phyloP scores from a whole-genome alignment of 2,329 filamentous ascomycete species.

The Phaeosphaeriaceae sp. region DNA sequence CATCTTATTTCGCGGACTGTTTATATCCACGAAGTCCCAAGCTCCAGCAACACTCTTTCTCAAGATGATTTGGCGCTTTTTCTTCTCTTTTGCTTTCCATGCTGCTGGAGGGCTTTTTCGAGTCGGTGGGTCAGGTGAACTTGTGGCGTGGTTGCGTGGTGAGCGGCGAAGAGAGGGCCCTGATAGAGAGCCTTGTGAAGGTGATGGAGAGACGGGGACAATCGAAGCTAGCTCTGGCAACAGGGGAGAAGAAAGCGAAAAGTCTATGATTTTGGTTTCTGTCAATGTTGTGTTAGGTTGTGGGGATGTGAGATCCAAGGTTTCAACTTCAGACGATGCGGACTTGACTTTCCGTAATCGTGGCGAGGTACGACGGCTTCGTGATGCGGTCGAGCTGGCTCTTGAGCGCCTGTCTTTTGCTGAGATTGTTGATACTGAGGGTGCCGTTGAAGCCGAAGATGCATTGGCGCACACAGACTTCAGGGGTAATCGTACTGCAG shows the following conservation, averaged over 20 bases:
- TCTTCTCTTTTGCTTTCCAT: slow-evolving; percentile 39
- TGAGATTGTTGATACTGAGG: slow-evolving; percentile 13
- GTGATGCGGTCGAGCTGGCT: slow-evolving; percentile 3
- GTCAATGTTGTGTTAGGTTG: neutral
- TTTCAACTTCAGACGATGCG: slow-evolving; percentile 24
- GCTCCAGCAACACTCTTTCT: slow-evolving; percentile 40
- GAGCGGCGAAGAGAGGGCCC: slow-evolving; percentile 23
- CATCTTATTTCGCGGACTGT: slow-evolving; percentile 18
- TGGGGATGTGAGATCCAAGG: slow-evolving; percentile 32
- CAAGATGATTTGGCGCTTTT: slow-evolving; percentile 40
- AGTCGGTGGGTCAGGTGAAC: slow-evolving; percentile 1
- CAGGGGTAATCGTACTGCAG: slow-evolving; percentile 28
- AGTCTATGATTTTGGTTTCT: slow-evolving; percentile 25
- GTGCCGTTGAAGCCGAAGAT: slow-evolving; percentile 17
- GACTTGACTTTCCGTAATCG: slow-evolving; percentile 26
- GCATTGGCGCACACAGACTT: slow-evolving; percentile 36
- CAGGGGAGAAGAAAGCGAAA: slow-evolving; percentile 28
- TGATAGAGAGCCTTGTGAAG: slow-evolving; percentile 3
- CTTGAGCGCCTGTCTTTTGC: slow-evolving; percentile 8
- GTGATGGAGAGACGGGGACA: slow-evolving; percentile 6
- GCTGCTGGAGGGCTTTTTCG: slow-evolving; percentile 22
- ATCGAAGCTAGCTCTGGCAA: neutral
- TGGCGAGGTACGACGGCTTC: slow-evolving; percentile 28
- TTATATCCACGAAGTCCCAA: slow-evolving; percentile 40
- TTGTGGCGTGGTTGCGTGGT: slow-evolving; percentile 21